Evolutionary conservation across 768 basidiomycete genomes (phyloP).

Genomic region (Sporobolomyces roseus): DNA sequence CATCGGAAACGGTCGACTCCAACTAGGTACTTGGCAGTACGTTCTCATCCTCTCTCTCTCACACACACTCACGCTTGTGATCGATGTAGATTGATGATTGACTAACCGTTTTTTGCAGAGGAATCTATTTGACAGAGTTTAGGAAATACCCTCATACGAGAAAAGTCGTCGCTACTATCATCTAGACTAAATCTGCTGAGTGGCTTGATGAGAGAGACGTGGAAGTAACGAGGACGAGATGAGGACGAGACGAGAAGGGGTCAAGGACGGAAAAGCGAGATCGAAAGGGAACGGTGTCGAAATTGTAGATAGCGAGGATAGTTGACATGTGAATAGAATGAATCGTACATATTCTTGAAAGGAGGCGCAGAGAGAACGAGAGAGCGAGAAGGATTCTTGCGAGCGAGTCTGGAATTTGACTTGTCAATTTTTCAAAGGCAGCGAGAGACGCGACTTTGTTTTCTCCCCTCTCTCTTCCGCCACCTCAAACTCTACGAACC

Average conservation of each 20-base stretch:
- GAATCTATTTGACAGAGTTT: conserved; percentile 51
- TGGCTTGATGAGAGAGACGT: no score
- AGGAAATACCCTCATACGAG: conserved; percentile 64
- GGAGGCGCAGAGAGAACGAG: not conserved
- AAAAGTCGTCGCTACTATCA: conserved; percentile 71
- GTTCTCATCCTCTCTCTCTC: conserved; percentile 25
- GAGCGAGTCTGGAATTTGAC: no score
- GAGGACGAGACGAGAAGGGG: no score
- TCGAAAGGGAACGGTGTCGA: no score
- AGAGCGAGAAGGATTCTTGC: not conserved
- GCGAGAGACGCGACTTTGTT: no score
- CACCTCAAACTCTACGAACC: not conserved
- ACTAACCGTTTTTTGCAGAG: not conserved
- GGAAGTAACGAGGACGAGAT: no score
- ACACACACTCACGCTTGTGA: conserved; percentile 31
- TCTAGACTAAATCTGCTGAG: conserved; percentile 45
- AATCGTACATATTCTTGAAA: not conserved
- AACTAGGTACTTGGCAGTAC: conserved; percentile 88
- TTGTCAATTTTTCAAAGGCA: no score
- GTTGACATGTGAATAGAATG: not conserved
- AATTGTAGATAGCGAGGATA: no score
- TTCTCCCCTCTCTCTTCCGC: not conserved
- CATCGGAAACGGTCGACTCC: conserved; percentile 69
- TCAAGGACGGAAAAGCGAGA: no score
- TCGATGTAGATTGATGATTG: not conserved